These are phyloP conservation scores for Cynanchum wilfordii DNA, from an alignment of 257 asterid genomes.

Conservation along the genomic window DNA sequence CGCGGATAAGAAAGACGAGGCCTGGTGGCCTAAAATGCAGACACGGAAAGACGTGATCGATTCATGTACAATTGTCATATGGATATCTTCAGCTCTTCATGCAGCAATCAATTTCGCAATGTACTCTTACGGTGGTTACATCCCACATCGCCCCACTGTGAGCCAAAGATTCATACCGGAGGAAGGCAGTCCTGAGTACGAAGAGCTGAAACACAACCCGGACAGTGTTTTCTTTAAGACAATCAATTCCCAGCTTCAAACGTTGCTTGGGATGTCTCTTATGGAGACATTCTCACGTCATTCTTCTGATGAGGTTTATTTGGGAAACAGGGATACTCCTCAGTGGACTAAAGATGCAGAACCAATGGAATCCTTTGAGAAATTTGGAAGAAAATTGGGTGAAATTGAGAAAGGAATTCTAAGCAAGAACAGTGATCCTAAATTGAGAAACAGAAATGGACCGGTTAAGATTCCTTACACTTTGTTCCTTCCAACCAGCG, in stretches of 20 bases:
- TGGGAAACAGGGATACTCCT: constrained; percentile 51
- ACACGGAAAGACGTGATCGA: constrained; percentile 43
- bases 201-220: constrained; percentile 52
- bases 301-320: constrained; percentile 58
- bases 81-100: constrained; percentile 81
- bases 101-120: constrained; percentile 73
- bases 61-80: constrained; percentile 60
- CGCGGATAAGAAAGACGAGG: constrained; percentile 57
- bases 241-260: constrained; percentile 54
- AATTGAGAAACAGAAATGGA: background rate
- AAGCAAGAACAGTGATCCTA: background rate
- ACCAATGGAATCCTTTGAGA: background rate
- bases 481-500: background rate
- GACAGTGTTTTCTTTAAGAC: constrained; percentile 62
- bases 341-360: constrained; percentile 60
- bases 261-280: constrained; percentile 55
- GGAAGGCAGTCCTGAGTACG: constrained; percentile 46
- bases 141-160: constrained; percentile 57
- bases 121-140: constrained; percentile 61
- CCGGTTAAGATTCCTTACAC: background rate
- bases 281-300: constrained; percentile 67
- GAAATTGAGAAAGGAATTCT: background rate
- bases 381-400: background rate
- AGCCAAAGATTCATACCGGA: constrained; percentile 71
- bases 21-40: constrained; percentile 79